A percentile compares a stretch with the other conserved stretches of the same genome.
phyloP scores from a whole-genome alignment of 192 early-diverging fungal genomes.

The Coemansia sp. region DNA sequence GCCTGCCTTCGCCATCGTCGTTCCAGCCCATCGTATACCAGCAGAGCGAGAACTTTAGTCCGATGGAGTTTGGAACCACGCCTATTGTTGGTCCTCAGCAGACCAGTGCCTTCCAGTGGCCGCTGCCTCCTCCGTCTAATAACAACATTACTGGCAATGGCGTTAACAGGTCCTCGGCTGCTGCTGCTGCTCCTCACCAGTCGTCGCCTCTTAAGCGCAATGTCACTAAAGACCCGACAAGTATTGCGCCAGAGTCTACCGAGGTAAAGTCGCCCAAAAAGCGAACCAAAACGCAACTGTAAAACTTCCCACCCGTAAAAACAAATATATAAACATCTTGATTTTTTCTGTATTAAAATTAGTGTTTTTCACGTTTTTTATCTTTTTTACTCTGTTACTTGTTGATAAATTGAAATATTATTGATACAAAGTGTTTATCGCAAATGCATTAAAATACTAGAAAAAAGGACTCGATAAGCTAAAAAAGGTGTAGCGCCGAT shows the following conservation, averaged over 20 bases:
- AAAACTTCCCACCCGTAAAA: neutral
- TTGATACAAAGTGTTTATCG: neutral
- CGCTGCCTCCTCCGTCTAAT: slow-evolving; percentile 31
- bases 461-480: too few species aligned
- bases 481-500: too few species aligned
- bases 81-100: slow-evolving; percentile 64
- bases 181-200: slow-evolving; percentile 33
- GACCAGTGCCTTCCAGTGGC: slow-evolving; percentile 72
- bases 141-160: slow-evolving; percentile 4
- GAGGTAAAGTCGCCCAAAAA: slow-evolving; percentile 1
- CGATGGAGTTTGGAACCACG: slow-evolving; percentile 72
- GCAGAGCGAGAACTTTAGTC: slow-evolving; percentile 69
- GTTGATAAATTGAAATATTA: neutral
- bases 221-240: neutral
- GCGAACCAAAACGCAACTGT: neutral
- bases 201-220: slow-evolving; percentile 44
- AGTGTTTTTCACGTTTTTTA: neutral
- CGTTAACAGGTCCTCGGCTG: neutral
- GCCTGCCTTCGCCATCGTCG: slow-evolving; percentile 72
- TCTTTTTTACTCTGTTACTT: too few species aligned
- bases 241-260: neutral
- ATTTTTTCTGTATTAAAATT: neutral
- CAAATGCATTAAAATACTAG: too few species aligned
- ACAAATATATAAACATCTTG: neutral
- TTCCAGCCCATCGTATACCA: slow-evolving; percentile 79